Evolutionary conservation across 257 asterid species (phyloP).

Genomic region (Capsicum baccatum): DNA sequence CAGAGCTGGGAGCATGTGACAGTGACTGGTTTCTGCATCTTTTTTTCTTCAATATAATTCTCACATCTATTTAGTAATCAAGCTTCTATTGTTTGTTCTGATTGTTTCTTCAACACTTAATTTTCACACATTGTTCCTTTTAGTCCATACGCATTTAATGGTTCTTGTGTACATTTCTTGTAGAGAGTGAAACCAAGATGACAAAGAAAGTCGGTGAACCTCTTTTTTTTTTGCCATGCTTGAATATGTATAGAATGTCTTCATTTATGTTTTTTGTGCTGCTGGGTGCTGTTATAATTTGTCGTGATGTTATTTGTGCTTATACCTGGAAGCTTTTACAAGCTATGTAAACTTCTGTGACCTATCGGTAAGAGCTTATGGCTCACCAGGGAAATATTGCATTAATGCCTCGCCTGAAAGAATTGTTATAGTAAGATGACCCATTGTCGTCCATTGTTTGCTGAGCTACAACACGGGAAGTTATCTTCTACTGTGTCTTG

Average conservation of each 20-base stretch:
- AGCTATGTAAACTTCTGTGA: not conserved
- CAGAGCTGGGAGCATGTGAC: slow-evolving; percentile 59
- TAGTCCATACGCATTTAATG: slow-evolving; percentile 31
- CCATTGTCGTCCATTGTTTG: not conserved
- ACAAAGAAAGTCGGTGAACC: not conserved
- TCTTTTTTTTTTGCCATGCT: not conserved
- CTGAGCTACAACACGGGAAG: not conserved
- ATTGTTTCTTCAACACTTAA: slow-evolving; percentile 27
- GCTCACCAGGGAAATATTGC: not conserved
- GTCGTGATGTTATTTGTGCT: slow-evolving; percentile 15
- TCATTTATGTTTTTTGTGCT: not conserved
- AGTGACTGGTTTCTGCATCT: slow-evolving; percentile 3
- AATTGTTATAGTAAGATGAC: not conserved
- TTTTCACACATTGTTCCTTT: slow-evolving; percentile 31
- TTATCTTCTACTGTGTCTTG: not conserved
- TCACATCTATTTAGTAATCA: not conserved
- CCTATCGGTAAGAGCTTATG: not conserved
- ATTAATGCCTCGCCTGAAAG: not conserved
- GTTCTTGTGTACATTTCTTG: slow-evolving; percentile 43
- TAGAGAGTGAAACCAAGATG: slow-evolving; percentile 34
- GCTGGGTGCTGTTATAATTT: not conserved
- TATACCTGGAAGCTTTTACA: not conserved
- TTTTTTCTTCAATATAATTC: not conserved
- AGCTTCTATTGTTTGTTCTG: slow-evolving; percentile 5
- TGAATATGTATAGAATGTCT: slow-evolving; percentile 20